These are phyloP conservation scores for Arthrocladium fulminans DNA, from an alignment of 2,329 filamentous ascomycete species.

Conservation along the genomic window DNA sequence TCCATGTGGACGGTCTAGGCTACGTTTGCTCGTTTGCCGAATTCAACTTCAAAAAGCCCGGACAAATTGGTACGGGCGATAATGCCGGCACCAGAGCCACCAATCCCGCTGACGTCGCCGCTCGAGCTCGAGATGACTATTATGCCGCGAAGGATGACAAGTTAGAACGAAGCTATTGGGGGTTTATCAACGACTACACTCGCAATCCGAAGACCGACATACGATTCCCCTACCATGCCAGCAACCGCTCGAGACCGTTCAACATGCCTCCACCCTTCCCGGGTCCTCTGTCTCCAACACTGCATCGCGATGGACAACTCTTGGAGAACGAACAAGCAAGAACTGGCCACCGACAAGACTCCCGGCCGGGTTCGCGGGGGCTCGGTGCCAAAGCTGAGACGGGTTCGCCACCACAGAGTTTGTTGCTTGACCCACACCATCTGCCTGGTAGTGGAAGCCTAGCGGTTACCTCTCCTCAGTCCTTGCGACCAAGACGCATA, in stretches of 20 bases:
- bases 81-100: constrained; percentile 7
- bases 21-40: constrained; percentile 97
- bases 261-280: constrained; percentile 69
- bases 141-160: constrained; percentile 94
- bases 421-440: constrained; percentile 41
- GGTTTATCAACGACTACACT: constrained; percentile 87
- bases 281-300: constrained; percentile 55
- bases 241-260: constrained; percentile 48
- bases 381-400: constrained; percentile 7
- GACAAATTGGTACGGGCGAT: constrained; percentile 37
- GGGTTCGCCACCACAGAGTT: constrained; percentile 33
- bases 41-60: constrained; percentile 87
- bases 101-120: constrained; percentile 14
- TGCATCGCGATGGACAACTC: constrained; percentile 26
- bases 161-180: constrained; percentile 95
- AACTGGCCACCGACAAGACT: background rate
- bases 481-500: constrained; percentile 17
- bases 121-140: constrained; percentile 61
- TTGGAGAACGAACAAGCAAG: constrained; percentile 12
- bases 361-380: constrained; percentile 3
- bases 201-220: constrained; percentile 62
- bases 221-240: constrained; percentile 46
- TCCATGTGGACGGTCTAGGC: constrained; percentile 91
- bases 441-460: constrained; percentile 35
- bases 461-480: constrained; percentile 22